Conservation (phyloP, 179 eudicot genomes). For the Sideroxylon spinosum region DNA sequence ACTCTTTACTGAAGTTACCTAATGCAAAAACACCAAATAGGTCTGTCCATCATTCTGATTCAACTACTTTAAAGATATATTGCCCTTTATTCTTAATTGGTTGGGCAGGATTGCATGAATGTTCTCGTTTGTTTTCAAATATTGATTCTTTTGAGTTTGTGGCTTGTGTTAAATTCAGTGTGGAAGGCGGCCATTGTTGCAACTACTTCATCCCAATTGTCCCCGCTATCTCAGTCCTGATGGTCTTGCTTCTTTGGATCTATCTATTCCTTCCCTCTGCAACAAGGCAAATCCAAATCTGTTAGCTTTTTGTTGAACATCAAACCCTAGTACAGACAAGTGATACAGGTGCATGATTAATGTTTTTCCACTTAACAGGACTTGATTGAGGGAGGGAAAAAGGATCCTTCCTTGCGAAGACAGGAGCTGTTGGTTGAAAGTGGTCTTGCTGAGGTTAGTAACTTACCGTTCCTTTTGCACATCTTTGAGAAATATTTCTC, state of each 20-base stretch:
- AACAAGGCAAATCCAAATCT: conserved; percentile 42
- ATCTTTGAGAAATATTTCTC: background rate
- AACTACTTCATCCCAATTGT: conserved; percentile 77
- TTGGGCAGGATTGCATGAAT: background rate
- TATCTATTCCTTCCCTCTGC: conserved; percentile 60
- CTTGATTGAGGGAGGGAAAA: conserved; percentile 71
- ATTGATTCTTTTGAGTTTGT: background rate
- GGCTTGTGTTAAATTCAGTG: conserved; percentile 36
- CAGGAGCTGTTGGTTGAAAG: conserved; percentile 76
- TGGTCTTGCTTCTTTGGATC: conserved; percentile 59
- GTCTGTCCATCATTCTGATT: background rate
- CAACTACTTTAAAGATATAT: background rate
- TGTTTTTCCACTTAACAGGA: conserved; percentile 18
- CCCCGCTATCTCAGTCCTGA: conserved; percentile 77
- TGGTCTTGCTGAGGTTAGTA: conserved; percentile 95
- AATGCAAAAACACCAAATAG: background rate
- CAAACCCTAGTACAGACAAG: background rate
- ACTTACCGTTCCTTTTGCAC: background rate
- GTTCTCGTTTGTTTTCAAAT: background rate
- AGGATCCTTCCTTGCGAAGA: conserved; percentile 76
- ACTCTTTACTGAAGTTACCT: background rate
- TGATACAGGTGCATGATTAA: background rate
- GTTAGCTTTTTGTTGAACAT: background rate
- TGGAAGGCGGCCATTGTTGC: conserved; percentile 80
- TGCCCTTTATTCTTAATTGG: background rate